Evolutionary conservation across 352 stramenopile genomes (phyloP), one percentile per base, ranked within the genome.

Genomic region (Globisporangium viniferum): DNA sequence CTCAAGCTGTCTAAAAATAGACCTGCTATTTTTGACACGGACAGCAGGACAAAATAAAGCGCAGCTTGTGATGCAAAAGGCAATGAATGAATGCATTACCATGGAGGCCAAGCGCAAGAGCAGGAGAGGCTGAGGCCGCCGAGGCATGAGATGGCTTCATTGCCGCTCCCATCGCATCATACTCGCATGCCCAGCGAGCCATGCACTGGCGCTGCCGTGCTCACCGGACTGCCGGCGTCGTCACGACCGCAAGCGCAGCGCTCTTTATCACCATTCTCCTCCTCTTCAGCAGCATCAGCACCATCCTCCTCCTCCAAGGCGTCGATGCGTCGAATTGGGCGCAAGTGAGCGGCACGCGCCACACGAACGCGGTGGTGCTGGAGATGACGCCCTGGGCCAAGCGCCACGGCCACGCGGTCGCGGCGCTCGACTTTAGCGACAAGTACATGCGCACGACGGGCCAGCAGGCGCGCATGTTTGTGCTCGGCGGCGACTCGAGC

Each of bases 401-500:
- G 56, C 86, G 83, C 51, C 85, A 91, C 58, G 86, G 86, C 31
- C 86, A 93, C 59, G 77, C 80, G 35, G 77, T 85, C n/a, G 65
- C 74, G 35, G 73, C 82, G 24, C 69, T 93, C 15, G 83, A 90
- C 72, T 88, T 87, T 58, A 81, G 66, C 66, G 74, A 81, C 33
- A 78, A 81, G 27, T 79, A 88, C 55, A 68, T 77, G 35, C 59
- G 65, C 0, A 56, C 53, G 7, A 87, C 77, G 0, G 83, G 84
- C 9, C 75, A 88, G 61, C 77, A 76, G 31, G 82, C 80, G 10
- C 79, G 85, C 24, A 73, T 93, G 69, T 93, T 92, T 58, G 73
- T 93, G 31, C 53, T 93, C 9, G 83, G 83, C 27, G 85, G 85
- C 18, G 85, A 93, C 73, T 86, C 85, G 61, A 86, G 76, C 49